Evolutionary conservation across 1,284 basidiomycete species (phyloP).

Genomic region (Ceratobasidium sp.): DNA sequence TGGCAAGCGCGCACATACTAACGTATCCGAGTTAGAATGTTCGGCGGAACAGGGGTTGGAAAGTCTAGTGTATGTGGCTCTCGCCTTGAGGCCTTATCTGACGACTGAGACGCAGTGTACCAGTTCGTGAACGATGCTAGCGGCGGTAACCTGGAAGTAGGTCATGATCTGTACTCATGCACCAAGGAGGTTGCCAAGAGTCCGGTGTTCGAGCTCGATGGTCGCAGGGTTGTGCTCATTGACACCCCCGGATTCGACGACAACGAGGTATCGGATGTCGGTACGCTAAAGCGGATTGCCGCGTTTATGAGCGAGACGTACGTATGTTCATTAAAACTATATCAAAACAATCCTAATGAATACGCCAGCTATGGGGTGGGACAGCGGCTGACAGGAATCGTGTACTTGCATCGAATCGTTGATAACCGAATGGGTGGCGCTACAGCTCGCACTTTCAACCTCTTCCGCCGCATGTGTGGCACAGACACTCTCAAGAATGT

Average conservation of each 20-base stretch:
- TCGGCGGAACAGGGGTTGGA: slow-evolving; percentile 31
- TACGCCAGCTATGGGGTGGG: slow-evolving; percentile 2
- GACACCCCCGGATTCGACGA: slow-evolving; percentile 47
- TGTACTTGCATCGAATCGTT: slow-evolving; percentile 44
- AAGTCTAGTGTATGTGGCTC: not conserved
- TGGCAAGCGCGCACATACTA: too few relatives aligned
- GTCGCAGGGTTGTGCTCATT: slow-evolving; percentile 45
- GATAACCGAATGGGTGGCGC: slow-evolving; percentile 42
- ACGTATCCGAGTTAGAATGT: too few relatives aligned
- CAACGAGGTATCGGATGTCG: slow-evolving; percentile 36
- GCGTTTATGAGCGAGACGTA: slow-evolving; percentile 36
- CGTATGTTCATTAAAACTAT: not conserved
- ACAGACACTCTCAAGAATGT: slow-evolving; percentile 46
- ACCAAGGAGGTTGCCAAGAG: slow-evolving; percentile 1
- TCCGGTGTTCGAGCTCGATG: slow-evolving; percentile 45
- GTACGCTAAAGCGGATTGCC: slow-evolving; percentile 38
- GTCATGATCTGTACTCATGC: slow-evolving; percentile 14
- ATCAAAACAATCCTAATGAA: not conserved
- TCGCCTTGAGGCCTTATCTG: too few relatives aligned
- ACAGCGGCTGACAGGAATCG: slow-evolving; percentile 31
- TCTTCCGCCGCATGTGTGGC: slow-evolving; percentile 44
- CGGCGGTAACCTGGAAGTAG: slow-evolving; percentile 42
- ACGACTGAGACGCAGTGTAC: too few relatives aligned
- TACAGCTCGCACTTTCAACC: slow-evolving; percentile 34
- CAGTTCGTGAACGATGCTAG: slow-evolving; percentile 50